Base-by-base conservation (phyloP, 768 basidiomycete species). In the Rhodosporidiobolus sp. region DNA sequence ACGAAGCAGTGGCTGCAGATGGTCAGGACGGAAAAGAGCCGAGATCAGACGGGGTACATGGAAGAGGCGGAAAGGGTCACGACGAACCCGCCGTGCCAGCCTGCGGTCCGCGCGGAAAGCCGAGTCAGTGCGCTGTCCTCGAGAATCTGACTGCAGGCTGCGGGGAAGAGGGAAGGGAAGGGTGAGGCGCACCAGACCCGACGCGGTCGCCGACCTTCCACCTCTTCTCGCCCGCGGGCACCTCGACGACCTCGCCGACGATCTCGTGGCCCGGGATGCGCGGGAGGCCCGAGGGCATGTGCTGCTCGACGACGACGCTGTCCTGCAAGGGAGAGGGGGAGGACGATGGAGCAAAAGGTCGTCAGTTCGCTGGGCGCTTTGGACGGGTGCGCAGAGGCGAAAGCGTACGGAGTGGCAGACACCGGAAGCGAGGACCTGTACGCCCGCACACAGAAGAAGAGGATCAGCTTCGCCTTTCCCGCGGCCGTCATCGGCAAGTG, bases 171-270 rank as follows among this genome's bases (percentile, higher is more conserved):
- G 54, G 24, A 38, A 7, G 4, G 64, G 1, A 38, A 4, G 22
- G 38, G 48, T 12, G 30, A n/a, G 22, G 17, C 49, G 48, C 17
- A 50, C 64, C 73, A 4, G 55, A 35, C 2, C 79, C 79, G 19
- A 79, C 77, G 26, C 67, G 53, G 43, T 79, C 72, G 9, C 78
- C 78, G 30, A 76, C 74, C 64, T 79, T 78, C 69, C 69, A 79
- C 20, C 67, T 49, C 54, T 70, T 69, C 50, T 77, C 79, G 20
- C 45, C 53, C 5, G 8, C 2, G 3, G 70, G 69, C 0, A 78
- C 66, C 10, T 74, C 77, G 32, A 76, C 74, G 50, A 79, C 74
- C 5, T 65, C 61, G 7, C 79, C 78, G 38, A 74, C 46, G 22
- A 76, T 70, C 69, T 77, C 77, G 66, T 78, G 77, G 14, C 65